These are phyloP conservation scores for Phanerochaete sordida DNA, from an alignment of 768 basidiomycete species.

Conservation along the genomic window DNA sequence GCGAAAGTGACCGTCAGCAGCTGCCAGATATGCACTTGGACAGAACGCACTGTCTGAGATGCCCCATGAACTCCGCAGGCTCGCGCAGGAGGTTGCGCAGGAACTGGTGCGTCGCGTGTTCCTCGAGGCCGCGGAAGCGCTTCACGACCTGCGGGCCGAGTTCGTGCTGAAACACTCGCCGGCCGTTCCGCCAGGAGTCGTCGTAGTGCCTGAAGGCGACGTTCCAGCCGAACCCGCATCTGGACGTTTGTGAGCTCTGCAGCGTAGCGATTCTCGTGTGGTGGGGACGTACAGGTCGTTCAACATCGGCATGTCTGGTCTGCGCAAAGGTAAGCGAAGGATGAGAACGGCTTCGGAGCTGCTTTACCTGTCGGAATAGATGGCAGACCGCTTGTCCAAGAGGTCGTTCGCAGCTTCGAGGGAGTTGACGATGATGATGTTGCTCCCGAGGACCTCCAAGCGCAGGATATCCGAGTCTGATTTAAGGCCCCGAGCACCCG, in stretches of 20 bases:
- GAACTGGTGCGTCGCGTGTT: conserved; percentile 3
- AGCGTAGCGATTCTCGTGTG: neutral
- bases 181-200: conserved; percentile 2
- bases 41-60: conserved; percentile 12
- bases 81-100: conserved; percentile 1
- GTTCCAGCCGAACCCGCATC: conserved; percentile 11
- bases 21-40: neutral
- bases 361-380: conserved; percentile 28
- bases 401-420: conserved; percentile 29
- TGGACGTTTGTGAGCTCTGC: neutral
- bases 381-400: conserved; percentile 29
- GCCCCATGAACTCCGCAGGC: conserved; percentile 8
- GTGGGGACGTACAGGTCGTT: conserved; percentile 2
- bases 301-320: conserved; percentile 11
- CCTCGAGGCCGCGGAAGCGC: conserved; percentile 5
- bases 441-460: conserved; percentile 9
- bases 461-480: conserved; percentile 4
- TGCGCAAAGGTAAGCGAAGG: neutral
- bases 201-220: conserved; percentile 14
- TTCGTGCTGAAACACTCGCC: conserved; percentile 12
- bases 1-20: neutral
- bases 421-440: conserved; percentile 31
- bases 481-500: too few species aligned
- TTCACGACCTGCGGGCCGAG: conserved; percentile 5
- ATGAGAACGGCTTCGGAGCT: neutral